Conservation (phyloP, 768 basidiomycete species). For the Fomitopsis serialis region DNA sequence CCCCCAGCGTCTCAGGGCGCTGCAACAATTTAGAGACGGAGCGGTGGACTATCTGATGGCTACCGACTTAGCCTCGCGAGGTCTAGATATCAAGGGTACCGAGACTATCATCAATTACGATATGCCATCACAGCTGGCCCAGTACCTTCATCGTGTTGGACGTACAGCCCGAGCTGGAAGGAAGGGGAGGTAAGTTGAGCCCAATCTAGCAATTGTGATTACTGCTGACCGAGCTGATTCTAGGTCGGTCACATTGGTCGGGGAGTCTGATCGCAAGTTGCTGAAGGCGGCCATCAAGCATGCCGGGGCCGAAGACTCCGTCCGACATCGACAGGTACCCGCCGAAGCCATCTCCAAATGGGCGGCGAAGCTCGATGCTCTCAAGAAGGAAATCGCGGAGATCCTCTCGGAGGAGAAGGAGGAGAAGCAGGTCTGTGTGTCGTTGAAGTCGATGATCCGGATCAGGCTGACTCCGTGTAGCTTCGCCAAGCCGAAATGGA, state of each 20-base stretch:
- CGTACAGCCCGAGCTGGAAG: constrained; percentile 94
- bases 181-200: constrained; percentile 70
- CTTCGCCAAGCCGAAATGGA: constrained; percentile 94
- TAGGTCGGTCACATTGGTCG: constrained; percentile 92
- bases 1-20: constrained; percentile 72
- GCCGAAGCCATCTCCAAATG: constrained; percentile 68
- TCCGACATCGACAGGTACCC: constrained; percentile 86
- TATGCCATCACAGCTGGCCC: constrained; percentile 89
- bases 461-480: constrained; percentile 30
- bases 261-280: constrained; percentile 94
- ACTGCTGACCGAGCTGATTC: constrained; percentile 7
- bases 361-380: constrained; percentile 56
- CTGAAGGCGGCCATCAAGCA: constrained; percentile 94
- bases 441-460: constrained; percentile 5
- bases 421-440: constrained; percentile 71
- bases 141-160: constrained; percentile 96
- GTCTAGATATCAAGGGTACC: constrained; percentile 95
- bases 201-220: not conserved
- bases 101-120: constrained; percentile 99
- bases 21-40: constrained; percentile 85
- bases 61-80: constrained; percentile 92
- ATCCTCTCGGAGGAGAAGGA: constrained; percentile 91
- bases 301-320: constrained; percentile 68
- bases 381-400: constrained; percentile 74
- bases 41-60: constrained; percentile 91